These are phyloP conservation scores for Chlorella sp. DNA, from an alignment of 139 green algal genomes.

Conservation along the genomic window DNA sequence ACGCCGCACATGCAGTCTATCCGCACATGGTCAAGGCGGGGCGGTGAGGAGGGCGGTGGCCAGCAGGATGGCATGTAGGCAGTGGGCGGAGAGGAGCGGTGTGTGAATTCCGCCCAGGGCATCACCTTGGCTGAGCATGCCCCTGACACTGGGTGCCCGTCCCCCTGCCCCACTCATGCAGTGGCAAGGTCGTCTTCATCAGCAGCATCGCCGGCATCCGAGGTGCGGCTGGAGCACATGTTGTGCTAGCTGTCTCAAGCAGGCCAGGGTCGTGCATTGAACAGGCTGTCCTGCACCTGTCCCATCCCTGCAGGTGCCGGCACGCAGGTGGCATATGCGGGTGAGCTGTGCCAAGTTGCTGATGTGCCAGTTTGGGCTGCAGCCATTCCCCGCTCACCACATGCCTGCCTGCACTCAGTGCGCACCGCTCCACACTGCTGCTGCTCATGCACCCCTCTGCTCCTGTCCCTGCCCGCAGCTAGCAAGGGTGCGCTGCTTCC, in stretches of 20 bases:
- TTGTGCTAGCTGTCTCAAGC: no score
- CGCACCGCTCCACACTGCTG: no score
- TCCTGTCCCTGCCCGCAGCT: no score
- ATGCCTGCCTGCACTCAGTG: no score
- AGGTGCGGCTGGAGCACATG: neutral
- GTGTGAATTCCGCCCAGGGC: no score
- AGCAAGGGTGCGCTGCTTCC: slow-evolving; percentile 3
- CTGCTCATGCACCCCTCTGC: no score
- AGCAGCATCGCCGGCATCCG: slow-evolving; percentile 7
- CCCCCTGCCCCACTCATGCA: neutral
- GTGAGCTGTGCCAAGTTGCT: neutral
- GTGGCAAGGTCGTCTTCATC: neutral
- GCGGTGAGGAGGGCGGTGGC: neutral
- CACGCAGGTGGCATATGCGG: slow-evolving; percentile 7
- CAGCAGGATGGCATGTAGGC: no score
- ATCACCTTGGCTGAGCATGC: neutral
- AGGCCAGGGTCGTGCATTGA: neutral
- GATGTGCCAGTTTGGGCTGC: no score
- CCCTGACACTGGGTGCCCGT: neutral
- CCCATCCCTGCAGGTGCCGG: neutral
- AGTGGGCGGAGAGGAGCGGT: no score
- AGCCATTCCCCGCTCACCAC: no score
- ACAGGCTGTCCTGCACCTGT: neutral
- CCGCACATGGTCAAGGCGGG: neutral
- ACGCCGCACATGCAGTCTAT: neutral